Percentiles rank a stretch among this genome's conserved stretches.
phyloP scores from a whole-genome alignment of 2,329 filamentous ascomycete species.

The Cercospora nicotianae region DNA sequence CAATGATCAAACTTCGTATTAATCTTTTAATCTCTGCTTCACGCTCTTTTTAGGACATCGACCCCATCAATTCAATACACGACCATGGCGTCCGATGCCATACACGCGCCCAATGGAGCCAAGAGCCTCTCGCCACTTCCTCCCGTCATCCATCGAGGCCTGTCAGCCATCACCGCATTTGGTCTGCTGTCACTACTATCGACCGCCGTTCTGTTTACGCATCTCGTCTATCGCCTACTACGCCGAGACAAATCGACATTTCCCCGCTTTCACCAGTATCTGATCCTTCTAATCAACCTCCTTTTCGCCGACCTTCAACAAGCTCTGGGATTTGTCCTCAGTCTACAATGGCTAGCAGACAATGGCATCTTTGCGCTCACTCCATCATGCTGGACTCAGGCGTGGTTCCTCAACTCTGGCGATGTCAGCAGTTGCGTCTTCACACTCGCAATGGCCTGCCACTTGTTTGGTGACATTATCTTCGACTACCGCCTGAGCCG shows the following conservation, averaged over 20 bases:
- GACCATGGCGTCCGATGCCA: background rate
- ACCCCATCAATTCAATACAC: background rate
- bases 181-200: slow-evolving; percentile 30
- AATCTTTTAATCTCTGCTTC: background rate
- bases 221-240: slow-evolving; percentile 33
- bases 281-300: slow-evolving; percentile 67
- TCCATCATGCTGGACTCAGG: slow-evolving; percentile 61
- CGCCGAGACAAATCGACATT: slow-evolving; percentile 26
- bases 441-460: slow-evolving; percentile 63
- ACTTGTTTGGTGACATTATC: slow-evolving; percentile 65
- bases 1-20: background rate
- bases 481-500: slow-evolving; percentile 54
- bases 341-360: slow-evolving; percentile 57
- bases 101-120: background rate
- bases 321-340: slow-evolving; percentile 62
- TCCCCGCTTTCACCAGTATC: slow-evolving; percentile 58
- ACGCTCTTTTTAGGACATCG: background rate
- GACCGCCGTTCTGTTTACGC: slow-evolving; percentile 27
- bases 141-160: slow-evolving; percentile 23
- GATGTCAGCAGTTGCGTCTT: slow-evolving; percentile 66
- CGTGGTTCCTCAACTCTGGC: slow-evolving; percentile 65
- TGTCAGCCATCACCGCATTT: slow-evolving; percentile 28
- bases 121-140: slow-evolving; percentile 20
- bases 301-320: slow-evolving; percentile 67
- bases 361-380: slow-evolving; percentile 57